Percentiles rank a stretch among this genome's conserved stretches.
Conservation (phyloP, 176 grass and related monocot species). For the Zea mays region DNA sequence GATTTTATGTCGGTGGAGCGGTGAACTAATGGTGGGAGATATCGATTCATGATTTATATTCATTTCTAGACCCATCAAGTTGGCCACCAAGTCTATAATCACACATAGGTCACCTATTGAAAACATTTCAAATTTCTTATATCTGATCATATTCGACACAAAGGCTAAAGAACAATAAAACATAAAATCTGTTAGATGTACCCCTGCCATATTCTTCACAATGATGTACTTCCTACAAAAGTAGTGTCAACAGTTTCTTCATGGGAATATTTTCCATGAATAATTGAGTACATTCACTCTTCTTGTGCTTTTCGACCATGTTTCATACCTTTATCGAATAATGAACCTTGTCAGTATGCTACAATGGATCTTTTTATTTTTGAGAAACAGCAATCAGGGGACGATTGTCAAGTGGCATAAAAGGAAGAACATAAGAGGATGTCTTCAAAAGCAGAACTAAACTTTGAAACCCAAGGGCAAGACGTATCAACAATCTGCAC, state of each 20-base stretch:
- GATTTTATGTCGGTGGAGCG: no score
- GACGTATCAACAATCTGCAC: constrained; percentile 95
- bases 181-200: constrained; percentile 29
- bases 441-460: constrained; percentile 23
- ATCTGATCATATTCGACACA: neutral
- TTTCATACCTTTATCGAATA: constrained; percentile 74
- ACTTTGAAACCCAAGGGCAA: constrained; percentile 98
- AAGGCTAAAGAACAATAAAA: constrained; percentile 20
- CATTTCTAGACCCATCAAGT: constrained; percentile 75
- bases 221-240: constrained; percentile 89
- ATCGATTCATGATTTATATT: no score
- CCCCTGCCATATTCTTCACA: constrained; percentile 87
- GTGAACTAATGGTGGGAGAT: no score
- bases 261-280: constrained; percentile 91
- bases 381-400: no score
- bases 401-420: neutral
- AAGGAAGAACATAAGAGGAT: neutral
- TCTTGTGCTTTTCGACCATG: constrained; percentile 95
- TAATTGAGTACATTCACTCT: constrained; percentile 90
- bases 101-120: constrained; percentile 75
- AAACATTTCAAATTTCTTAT: neutral
- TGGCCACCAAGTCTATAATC: constrained; percentile 88
- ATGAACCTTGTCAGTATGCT: neutral
- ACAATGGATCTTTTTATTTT: neutral
- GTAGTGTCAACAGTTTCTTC: constrained; percentile 94